Conservation (phyloP, 805 yeast species). For the Kluyveromyces nonfermentans region DNA sequence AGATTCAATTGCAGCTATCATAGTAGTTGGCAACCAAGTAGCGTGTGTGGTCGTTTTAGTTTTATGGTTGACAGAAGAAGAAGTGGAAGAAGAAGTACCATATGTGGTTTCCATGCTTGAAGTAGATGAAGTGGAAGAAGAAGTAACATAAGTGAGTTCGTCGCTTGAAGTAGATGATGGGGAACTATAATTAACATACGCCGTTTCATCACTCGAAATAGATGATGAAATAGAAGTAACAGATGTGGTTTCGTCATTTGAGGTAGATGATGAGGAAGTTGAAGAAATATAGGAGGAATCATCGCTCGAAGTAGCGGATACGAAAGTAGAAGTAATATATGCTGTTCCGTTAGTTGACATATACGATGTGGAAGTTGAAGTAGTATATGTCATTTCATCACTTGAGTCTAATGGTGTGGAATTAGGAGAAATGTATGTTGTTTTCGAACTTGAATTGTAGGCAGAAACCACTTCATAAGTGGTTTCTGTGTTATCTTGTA, state of each 20-base stretch:
- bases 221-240: background rate
- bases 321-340: too few species aligned
- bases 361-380: too few species aligned
- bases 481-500: background rate
- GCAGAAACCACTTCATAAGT: background rate
- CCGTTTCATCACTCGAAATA: background rate
- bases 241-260: background rate
- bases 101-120: background rate
- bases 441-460: too few species aligned
- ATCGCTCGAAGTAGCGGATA: background rate
- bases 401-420: too few species aligned
- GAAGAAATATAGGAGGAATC: background rate
- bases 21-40: conserved; percentile 63
- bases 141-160: too few species aligned
- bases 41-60: conserved; percentile 29
- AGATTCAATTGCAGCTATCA: conserved; percentile 48
- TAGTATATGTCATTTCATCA: too few species aligned
- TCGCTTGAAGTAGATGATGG: too few species aligned
- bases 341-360: too few species aligned
- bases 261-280: background rate
- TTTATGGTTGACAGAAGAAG: conserved; percentile 16
- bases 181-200: too few species aligned
- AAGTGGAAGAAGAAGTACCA: background rate
- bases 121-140: background rate
- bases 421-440: too few species aligned